These are phyloP conservation scores for Globisporangium acanthophoron DNA, from an alignment of 352 stramenopile genomes.

Conservation along the genomic window DNA sequence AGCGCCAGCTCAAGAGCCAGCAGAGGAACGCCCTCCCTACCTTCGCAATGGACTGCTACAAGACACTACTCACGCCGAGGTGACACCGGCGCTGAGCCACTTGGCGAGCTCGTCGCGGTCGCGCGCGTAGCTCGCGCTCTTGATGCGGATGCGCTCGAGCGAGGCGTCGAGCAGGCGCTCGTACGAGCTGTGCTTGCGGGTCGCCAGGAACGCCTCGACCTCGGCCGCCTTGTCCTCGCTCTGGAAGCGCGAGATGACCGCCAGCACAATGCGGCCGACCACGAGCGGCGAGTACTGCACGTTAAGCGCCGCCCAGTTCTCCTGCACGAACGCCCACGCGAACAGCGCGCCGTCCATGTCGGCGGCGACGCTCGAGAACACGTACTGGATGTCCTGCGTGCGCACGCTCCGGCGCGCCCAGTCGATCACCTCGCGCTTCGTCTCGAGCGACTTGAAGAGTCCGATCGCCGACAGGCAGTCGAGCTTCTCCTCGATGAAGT, in stretches of 20 bases:
- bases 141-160: conserved; percentile 73
- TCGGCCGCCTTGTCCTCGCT: conserved; percentile 42
- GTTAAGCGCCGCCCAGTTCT: conserved; percentile 61
- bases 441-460: conserved; percentile 43
- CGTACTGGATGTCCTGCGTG: conserved; percentile 78
- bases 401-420: conserved; percentile 69
- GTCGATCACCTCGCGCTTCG: conserved; percentile 62
- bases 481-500: conserved; percentile 80
- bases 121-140: conserved; percentile 52
- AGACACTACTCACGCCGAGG: conserved; percentile 4
- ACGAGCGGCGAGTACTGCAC: conserved; percentile 55
- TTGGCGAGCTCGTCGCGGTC: conserved; percentile 44
- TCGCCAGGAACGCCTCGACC: conserved; percentile 55
- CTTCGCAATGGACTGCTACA: neutral
- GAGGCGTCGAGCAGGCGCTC: conserved; percentile 54
- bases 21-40: no score
- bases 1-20: no score
- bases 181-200: conserved; percentile 68
- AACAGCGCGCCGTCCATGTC: conserved; percentile 44
- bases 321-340: conserved; percentile 71
- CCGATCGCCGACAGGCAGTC: conserved; percentile 73
- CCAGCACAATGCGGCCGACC: conserved; percentile 64
- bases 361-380: conserved; percentile 66
- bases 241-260: conserved; percentile 59
- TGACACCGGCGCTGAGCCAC: conserved; percentile 36